These are phyloP conservation scores for Zalaria sp. DNA, from an alignment of 2,329 filamentous ascomycete species.

Conservation along the genomic window DNA sequence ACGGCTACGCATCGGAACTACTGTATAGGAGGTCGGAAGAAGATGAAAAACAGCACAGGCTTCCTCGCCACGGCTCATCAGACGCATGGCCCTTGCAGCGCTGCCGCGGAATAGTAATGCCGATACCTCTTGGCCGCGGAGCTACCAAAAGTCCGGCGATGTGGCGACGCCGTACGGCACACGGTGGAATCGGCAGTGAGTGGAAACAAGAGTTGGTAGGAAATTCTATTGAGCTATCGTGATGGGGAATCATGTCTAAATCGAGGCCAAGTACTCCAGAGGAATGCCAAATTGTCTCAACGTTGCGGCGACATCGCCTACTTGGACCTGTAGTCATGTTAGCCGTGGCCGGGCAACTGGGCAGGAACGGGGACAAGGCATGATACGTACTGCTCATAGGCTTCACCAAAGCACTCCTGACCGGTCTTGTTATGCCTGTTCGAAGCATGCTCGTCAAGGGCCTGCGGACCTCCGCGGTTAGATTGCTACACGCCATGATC, in stretches of 20 bases:
- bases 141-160: no score
- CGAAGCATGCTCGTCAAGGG: constrained; percentile 55
- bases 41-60: no score
- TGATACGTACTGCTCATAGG: background rate
- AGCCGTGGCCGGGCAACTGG: background rate
- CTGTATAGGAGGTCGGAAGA: no score
- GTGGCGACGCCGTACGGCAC: no score
- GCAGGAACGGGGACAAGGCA: background rate
- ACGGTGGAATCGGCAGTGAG: no score
- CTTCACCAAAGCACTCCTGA: constrained; percentile 47
- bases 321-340: background rate
- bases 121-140: no score
- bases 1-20: no score
- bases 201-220: background rate
- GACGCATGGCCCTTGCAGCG: no score
- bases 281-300: background rate
- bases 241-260: background rate
- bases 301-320: background rate
- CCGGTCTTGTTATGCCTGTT: constrained; percentile 68
- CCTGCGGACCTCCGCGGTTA: constrained; percentile 31
- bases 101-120: no score
- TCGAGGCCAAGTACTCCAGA: background rate
- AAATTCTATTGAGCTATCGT: background rate
- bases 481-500: background rate
- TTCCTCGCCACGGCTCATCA: no score